Evolutionary conservation across 805 yeast genomes (phyloP), one percentile per base, ranked within the genome.

Genomic region (Kluyveromyces lactis): DNA sequence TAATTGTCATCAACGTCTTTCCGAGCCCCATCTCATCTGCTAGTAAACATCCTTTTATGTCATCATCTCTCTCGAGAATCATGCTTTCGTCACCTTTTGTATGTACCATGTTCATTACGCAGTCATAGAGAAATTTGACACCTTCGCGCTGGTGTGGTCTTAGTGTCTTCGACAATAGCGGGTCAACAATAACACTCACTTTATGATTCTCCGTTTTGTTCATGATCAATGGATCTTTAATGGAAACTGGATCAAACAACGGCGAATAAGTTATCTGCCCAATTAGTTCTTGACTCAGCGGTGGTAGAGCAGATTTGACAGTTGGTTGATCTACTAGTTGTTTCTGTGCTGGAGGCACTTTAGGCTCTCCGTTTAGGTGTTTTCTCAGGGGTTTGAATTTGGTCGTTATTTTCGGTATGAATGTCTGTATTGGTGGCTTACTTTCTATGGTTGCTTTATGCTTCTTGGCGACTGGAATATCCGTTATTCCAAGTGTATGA

Each of bases 11-110:
- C 31, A 92, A 61, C 0, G 97, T 89, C 52, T 84, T 84, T 2
- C 96, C 96, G 13, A 92, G 66, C 0, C 98, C 98, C 98, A 92
- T 92, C 51, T 90, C 97, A 60, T 92, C 98, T 0, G 98, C 98
- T 31, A 92, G 60, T 4, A 92, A 62, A 2, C 90, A 89, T 0
- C 98, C 97, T 31, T 62, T 49, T 13, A 61, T 47, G 33, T 46
- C 43, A 15, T 52, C 57, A 39, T 57, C 60, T 7, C 43, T 39
- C 13, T 58, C 56, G 18, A 54, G 37, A 12, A 47, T 16, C 2
- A 47, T 7, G 23, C 52, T 42, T 21, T 44, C 42, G 12, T 28
- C 21, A 23, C 32, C 8, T 38, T 16, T 26, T 33, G 26, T 13
- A 6, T n/a, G 23, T 18, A 72, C 63, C 38, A 72, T 62, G 0